Percentiles rank a stretch among this genome's conserved stretches.
phyloP scores from a whole-genome alignment of 371 early-diverging fungal genomes.

The Mucor saturninus region DNA sequence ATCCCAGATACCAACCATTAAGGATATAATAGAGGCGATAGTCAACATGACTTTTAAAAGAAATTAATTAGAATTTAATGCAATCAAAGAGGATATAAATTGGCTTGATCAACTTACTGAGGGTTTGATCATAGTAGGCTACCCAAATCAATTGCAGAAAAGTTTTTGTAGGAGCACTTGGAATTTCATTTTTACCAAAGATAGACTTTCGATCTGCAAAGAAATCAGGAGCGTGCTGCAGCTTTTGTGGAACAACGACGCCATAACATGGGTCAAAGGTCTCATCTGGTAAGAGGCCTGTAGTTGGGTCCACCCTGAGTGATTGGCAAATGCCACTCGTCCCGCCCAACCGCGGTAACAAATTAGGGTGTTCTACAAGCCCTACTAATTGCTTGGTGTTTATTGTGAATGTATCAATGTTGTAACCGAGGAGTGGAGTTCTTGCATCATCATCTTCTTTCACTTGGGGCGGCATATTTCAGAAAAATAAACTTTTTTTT shows the following conservation, averaged over 20 bases:
- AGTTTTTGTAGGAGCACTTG: not conserved
- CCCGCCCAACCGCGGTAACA: not conserved
- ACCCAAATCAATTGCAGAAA: not conserved
- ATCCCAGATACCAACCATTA: not conserved
- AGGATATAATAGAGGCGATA: not conserved
- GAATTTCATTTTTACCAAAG: not conserved
- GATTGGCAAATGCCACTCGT: not conserved
- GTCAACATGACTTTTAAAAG: not conserved
- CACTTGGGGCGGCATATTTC: not conserved
- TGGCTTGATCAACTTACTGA: not conserved
- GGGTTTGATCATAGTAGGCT: not conserved
- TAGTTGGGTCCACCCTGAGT: not conserved
- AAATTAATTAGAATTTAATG: not conserved
- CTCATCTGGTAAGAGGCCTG: not conserved
- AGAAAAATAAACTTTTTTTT: no score
- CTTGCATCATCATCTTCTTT: not conserved
- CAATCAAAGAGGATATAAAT: not conserved
- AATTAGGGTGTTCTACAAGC: not conserved
- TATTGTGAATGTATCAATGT: not conserved
- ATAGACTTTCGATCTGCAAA: not conserved
- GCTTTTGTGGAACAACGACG: not conserved
- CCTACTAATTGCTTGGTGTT: not conserved
- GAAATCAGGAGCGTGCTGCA: not conserved
- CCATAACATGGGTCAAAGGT: not conserved
- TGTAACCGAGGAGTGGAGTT: not conserved